Conservation (phyloP, 2,329 filamentous ascomycete species). For the Paracorniculantispora psalliotae region DNA sequence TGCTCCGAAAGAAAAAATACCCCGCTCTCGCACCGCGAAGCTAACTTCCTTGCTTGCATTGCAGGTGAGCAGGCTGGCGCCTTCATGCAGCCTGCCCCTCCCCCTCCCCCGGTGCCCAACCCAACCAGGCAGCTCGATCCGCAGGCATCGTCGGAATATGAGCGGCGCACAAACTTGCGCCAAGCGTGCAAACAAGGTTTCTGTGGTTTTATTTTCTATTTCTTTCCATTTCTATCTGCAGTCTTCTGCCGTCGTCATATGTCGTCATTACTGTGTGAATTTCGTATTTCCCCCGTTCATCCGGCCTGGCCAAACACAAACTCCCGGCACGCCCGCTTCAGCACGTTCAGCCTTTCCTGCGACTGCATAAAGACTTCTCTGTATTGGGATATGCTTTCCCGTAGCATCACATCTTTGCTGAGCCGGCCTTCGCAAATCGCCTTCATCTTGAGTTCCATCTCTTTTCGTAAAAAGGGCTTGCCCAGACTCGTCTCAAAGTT, state of each 20-base stretch:
- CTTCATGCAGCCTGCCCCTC: constrained; percentile 4
- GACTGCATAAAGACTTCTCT: constrained; percentile 80
- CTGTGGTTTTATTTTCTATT: neutral
- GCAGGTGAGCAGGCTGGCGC: neutral
- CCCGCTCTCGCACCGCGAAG: neutral
- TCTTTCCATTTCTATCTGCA: neutral
- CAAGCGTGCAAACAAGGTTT: neutral
- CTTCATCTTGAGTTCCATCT: constrained; percentile 97
- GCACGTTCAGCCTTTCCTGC: constrained; percentile 64
- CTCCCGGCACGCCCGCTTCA: constrained; percentile 38
- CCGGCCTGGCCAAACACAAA: constrained; percentile 28
- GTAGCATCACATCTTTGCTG: constrained; percentile 68
- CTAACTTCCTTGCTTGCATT: neutral
- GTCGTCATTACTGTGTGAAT: neutral
- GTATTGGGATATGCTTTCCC: constrained; percentile 82
- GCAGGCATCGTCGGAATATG: neutral
- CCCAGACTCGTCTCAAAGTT: constrained; percentile 87
- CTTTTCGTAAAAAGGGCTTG: constrained; percentile 93
- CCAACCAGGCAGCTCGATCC: constrained; percentile 2
- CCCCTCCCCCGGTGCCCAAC: neutral
- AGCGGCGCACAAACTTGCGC: neutral
- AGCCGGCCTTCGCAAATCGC: constrained; percentile 87
- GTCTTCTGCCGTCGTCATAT: neutral
- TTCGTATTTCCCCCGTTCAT: neutral
- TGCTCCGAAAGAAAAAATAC: neutral